Evolutionary conservation across 2,329 filamentous ascomycete species (phyloP).

Genomic region (Fusarium sp.): DNA sequence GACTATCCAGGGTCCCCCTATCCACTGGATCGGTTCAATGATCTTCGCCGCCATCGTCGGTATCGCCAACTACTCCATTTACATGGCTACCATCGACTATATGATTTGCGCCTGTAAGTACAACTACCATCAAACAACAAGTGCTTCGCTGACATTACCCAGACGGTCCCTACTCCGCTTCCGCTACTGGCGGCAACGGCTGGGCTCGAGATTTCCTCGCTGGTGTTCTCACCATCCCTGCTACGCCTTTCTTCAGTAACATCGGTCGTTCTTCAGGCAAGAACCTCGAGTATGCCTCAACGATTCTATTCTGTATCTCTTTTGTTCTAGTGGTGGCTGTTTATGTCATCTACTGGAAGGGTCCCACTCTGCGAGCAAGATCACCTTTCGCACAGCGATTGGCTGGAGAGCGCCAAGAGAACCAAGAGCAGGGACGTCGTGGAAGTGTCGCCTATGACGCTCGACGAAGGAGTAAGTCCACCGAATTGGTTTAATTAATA

Average conservation of each 20-base stretch:
- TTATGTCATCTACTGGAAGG: constrained; percentile 76
- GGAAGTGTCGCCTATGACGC: constrained; percentile 47
- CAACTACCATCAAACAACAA: fast-evolving
- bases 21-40: constrained; percentile 78
- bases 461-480: constrained; percentile 49
- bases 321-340: constrained; percentile 72
- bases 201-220: constrained; percentile 81
- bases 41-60: constrained; percentile 75
- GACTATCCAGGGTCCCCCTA: constrained; percentile 72
- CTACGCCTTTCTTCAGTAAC: constrained; percentile 73
- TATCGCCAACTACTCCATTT: constrained; percentile 80
- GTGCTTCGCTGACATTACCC: neutral
- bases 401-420: constrained; percentile 58
- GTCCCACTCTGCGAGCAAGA: constrained; percentile 68
- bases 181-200: constrained; percentile 81
- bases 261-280: constrained; percentile 62
- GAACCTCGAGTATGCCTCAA: constrained; percentile 71
- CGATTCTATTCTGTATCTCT: constrained; percentile 73
- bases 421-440: constrained; percentile 48
- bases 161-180: constrained; percentile 76
- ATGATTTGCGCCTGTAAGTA: constrained; percentile 61
- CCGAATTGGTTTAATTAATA: fast-evolving
- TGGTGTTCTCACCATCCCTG: constrained; percentile 77
- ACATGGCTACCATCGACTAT: constrained; percentile 84
- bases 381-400: constrained; percentile 76